Evolutionary conservation across 129 eudicot genomes (phyloP).

Genomic region (Centrapalus pauciflorus): DNA sequence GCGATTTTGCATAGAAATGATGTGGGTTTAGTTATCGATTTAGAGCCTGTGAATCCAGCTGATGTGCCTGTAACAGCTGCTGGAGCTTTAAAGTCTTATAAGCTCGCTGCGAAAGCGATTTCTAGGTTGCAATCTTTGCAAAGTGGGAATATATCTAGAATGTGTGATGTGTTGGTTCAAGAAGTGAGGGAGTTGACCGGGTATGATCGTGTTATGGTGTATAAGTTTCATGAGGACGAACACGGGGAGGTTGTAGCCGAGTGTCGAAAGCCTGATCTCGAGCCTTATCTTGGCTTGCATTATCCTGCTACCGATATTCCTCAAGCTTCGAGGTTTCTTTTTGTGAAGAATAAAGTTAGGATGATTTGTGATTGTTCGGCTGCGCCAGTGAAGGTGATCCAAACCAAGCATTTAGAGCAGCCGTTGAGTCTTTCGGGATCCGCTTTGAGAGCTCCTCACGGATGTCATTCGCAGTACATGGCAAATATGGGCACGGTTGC

Average conservation of each 20-base stretch:
- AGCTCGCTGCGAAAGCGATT: slow-evolving; percentile 80
- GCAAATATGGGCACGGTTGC: slow-evolving; percentile 84
- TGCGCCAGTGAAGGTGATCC: slow-evolving; percentile 57
- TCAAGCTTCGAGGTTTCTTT: slow-evolving; percentile 85
- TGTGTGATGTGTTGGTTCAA: slow-evolving; percentile 74
- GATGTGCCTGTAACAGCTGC: slow-evolving; percentile 74
- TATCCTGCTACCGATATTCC: slow-evolving; percentile 95
- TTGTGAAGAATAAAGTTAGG: slow-evolving; percentile 79
- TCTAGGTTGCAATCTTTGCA: slow-evolving; percentile 67
- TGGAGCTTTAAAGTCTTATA: slow-evolving; percentile 74
- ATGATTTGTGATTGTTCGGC: slow-evolving; percentile 87
- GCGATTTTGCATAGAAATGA: slow-evolving; percentile 75
- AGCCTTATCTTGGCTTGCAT: slow-evolving; percentile 83
- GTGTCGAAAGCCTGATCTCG: slow-evolving; percentile 46
- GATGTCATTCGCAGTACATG: slow-evolving; percentile 85
- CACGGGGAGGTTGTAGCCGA: slow-evolving; percentile 90
- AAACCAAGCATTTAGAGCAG: slow-evolving; percentile 49
- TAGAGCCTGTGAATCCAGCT: slow-evolving; percentile 76
- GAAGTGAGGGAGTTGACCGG: slow-evolving; percentile 77
- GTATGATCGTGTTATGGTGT: slow-evolving; percentile 88
- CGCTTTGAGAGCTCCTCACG: slow-evolving; percentile 76
- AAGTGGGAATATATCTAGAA: slow-evolving; percentile 60
- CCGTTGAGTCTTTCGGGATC: slow-evolving; percentile 80
- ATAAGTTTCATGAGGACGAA: slow-evolving; percentile 86
- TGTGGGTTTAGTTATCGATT: slow-evolving; percentile 73